phyloP scores from a whole-genome alignment of 352 stramenopile species.

The Phytophthora foliorum region DNA sequence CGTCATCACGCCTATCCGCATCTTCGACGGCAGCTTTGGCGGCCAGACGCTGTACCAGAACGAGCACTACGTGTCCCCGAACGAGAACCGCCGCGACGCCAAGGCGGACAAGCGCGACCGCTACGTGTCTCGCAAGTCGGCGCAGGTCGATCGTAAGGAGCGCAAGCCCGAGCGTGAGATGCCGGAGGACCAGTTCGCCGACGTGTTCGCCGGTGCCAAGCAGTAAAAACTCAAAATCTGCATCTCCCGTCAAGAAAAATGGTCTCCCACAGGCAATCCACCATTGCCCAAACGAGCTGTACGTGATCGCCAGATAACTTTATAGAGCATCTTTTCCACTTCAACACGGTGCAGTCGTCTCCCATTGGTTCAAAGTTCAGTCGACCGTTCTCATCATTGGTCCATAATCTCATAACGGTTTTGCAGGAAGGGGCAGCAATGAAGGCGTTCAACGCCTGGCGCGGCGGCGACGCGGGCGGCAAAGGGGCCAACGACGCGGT shows the following conservation, averaged over 20 bases:
- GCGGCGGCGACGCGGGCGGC: constrained; percentile 21
- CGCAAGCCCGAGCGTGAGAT: constrained; percentile 71
- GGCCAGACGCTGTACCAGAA: constrained; percentile 99
- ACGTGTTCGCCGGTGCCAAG: constrained; percentile 80
- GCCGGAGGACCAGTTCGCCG: constrained; percentile 87
- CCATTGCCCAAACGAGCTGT: not conserved
- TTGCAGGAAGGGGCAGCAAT: constrained; percentile 13
- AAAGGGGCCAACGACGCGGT: constrained; percentile 47
- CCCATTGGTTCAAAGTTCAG: constrained; percentile 17
- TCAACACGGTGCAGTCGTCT: constrained; percentile 4
- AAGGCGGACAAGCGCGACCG: constrained; percentile 95
- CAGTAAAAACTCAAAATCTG: constrained; percentile 24
- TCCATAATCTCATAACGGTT: constrained; percentile 18
- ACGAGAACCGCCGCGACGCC: constrained; percentile 88
- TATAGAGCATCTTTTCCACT: constrained; percentile 23
- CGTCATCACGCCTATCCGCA: constrained; percentile 98
- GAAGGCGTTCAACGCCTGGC: constrained; percentile 49
- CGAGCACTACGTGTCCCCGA: constrained; percentile 97
- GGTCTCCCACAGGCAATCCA: not conserved
- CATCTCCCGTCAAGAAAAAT: constrained; percentile 9
- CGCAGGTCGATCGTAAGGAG: constrained; percentile 83
- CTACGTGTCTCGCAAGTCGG: constrained; percentile 93
- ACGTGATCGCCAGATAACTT: constrained; percentile 22
- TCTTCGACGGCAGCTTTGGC: constrained; percentile 99
- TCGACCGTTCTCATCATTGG: constrained; percentile 2